Evolutionary conservation across 2,329 filamentous ascomycete genomes (phyloP), one percentile per base, ranked within the genome.

Genomic region (Diplodia intermedia): DNA sequence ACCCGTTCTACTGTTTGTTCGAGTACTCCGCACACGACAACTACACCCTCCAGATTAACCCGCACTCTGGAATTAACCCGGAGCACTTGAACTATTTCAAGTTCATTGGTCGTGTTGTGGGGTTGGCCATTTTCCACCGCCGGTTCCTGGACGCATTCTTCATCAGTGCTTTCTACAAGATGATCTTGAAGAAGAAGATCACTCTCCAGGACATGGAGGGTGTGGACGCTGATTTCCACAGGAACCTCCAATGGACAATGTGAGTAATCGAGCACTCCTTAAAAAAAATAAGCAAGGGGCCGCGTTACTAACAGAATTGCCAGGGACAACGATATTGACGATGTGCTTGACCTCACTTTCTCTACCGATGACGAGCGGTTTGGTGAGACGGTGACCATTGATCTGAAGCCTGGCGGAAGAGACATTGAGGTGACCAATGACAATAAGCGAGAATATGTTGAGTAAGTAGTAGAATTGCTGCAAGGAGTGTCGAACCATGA

Each of bases 41-140:
- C 83, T 99, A 99, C 83, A 99, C 95, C 36, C 90, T 99, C 67
- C 95, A 99, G 82, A 99, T 99, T 84, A 99, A 99, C 83, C 95
- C 95, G 55, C 95, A 99, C 81, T 99, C 95, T 23, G 95, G 95
- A 71, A 98, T 99, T 82, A 99, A 99, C 81, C 95, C 95, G 0
- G 95, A 99, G 82, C 95, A 99, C 88, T 85, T 99, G 75, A 98
- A 97, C 79, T 99, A 98, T 83, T 99, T 99, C 89, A 98, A 97
- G 81, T 99, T 99, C 78, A 99, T 99, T 76, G 95, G 95, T 60
- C 92, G 95, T 69, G 95, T 99, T 33, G 95, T 99, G 69, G 95
- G 95, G 69, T 82, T 99, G 73, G 94, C 95, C 70, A 99, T 99
- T 76, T 99, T 99, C 89, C 95, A 99, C 81, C 88, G 95, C 69